Base-by-base conservation (phyloP, 805 yeast species). In the Scheffersomyces ergatensis region DNA sequence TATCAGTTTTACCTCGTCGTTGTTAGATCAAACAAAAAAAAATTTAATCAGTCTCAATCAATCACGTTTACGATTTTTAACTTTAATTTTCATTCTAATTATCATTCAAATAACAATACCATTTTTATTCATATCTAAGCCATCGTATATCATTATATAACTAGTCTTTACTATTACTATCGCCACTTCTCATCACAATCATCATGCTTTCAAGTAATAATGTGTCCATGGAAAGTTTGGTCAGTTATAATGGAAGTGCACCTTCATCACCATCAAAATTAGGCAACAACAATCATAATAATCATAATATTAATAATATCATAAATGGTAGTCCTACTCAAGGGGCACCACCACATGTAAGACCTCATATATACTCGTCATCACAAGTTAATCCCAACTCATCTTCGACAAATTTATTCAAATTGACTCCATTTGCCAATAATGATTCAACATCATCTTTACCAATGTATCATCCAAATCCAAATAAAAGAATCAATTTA, bases 351-450 rank as follows among this genome's bases (percentile, higher is more conserved):
- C 29, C 8, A 25, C 11, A 25, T 12, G 8, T 25, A 9, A 11
- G 31, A 25, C 37, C 34, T 6, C 8, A 11, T 8, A 32, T 40
- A 17, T 44, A 44, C 30, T 15, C 37, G 19, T 40, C 47, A 12
- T 44, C 47, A 2, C 47, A 44, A 33, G 21, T 65, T 24, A 67
- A 68, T 51, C 72, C 72, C 9, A 68, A 68, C 45, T 45, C 44
- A 32, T 67, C 73, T 8, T 48, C 59, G 11, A 53, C 71, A 6
- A 63, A 67, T 47, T 54, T 68, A 33, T 47, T 54, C 34, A 60
- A 54, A 34, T 46, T 29, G 15, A 29, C 32, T 29, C 32, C 32
- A 5, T 6, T 17, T 11, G 11, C n/a, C 12, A 7, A 17, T 12
- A 29, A 16, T n/a, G 32, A 18, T 14, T 20, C 33, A 15, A 16